Conservation (phyloP, 2,329 filamentous ascomycete species). For the Calonectria fujianensis region DNA sequence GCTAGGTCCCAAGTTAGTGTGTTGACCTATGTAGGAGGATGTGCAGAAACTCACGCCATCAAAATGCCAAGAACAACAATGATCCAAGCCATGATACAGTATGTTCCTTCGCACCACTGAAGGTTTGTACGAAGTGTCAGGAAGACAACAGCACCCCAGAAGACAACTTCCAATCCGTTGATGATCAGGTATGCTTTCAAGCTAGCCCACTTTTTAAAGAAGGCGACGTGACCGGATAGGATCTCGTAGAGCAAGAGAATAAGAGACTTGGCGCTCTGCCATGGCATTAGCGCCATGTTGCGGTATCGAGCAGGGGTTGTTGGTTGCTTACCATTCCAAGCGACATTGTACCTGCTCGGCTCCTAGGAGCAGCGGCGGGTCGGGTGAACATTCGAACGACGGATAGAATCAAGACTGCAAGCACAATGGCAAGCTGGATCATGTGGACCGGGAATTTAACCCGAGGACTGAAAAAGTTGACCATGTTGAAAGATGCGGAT, state of each 20-base stretch:
- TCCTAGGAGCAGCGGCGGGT: constrained; percentile 12
- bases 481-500: constrained; percentile 15
- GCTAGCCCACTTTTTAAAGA: constrained; percentile 61
- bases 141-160: constrained; percentile 58
- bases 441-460: constrained; percentile 32
- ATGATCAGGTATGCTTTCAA: constrained; percentile 64
- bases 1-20: background rate
- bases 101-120: constrained; percentile 33
- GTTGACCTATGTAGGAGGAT: background rate
- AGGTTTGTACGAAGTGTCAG: constrained; percentile 38
- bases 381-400: constrained; percentile 26
- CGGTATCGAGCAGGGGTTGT: background rate
- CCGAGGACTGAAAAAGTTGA: constrained; percentile 24
- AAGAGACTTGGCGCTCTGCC: constrained; percentile 62
- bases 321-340: constrained; percentile 30
- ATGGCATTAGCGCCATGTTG: background rate
- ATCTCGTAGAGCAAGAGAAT: constrained; percentile 65
- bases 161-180: constrained; percentile 64
- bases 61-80: constrained; percentile 27
- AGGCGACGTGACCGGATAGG: constrained; percentile 58
- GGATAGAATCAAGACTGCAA: constrained; percentile 16
- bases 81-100: constrained; percentile 39
- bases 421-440: constrained; percentile 16
- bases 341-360: constrained; percentile 32
- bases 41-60: background rate